Base-by-base conservation (phyloP, 495 filamentous ascomycete species). In the Aspergillus biplanus region DNA sequence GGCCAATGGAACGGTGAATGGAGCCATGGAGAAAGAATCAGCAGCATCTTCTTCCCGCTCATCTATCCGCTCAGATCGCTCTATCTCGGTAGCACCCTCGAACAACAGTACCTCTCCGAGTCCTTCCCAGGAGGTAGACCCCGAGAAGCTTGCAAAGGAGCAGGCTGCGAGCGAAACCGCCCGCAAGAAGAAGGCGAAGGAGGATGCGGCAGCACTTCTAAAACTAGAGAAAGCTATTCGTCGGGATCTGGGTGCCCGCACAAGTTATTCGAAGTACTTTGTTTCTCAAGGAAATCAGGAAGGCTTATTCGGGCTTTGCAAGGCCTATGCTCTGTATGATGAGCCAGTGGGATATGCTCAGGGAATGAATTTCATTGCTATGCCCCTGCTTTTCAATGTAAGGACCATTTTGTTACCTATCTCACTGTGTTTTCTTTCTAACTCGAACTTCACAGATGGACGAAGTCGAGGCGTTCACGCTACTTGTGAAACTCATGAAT, bases 311-410 rank as follows among this genome's bases (percentile, higher is more conserved):
- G 92, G 92, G 7, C 83, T 98, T 27, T 98, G 95, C 74, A 99
- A 99, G 78, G 94, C 96, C 13, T 99, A 99, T 75, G 95, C 95
- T 1, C 80, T 99, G 46, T 97, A 93, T 67, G 95, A 99, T 74
- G 92, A 96, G 60, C 88, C 82, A 8, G 94, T 99, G 8, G 93
- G 95, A 15, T 99, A 99, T 77, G 95, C 95, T 6, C 95, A 99
- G 72, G 95, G 95, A 63, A 98, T 99, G 90, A 99, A 97, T 65
- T 99, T 99, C 70, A 87, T 99, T 56, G 90, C 89, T 16, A 98
- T 97, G 90, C 95, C 96, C n/a, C 74, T 99, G 34, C 82, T 99
- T 6, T 97, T 99, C 75, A 98, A 97, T 71, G 91, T 92, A 79
- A 84, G 88, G 74, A 53, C 4, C 15, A 35, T n/a, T 33, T 44